These are phyloP conservation scores for Pseudohyphozyma bogoriensis DNA, from an alignment of 768 basidiomycete species.

Conservation along the genomic window DNA sequence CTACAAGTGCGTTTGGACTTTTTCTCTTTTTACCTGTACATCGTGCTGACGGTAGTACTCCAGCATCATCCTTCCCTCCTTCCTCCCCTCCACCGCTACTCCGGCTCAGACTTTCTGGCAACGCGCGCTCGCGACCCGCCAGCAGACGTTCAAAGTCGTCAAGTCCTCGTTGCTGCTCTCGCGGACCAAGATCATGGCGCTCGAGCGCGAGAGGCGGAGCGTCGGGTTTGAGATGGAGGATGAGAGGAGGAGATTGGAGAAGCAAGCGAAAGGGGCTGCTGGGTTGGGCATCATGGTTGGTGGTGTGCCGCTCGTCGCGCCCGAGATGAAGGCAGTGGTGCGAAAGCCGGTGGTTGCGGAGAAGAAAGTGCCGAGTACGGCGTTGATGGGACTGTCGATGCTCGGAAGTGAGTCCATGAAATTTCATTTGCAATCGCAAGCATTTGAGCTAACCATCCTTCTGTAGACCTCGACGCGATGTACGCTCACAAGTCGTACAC, in stretches of 20 bases:
- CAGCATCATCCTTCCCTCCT: slow-evolving; percentile 67
- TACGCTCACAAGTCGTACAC: slow-evolving; percentile 60
- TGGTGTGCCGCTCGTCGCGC: no score
- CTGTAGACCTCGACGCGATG: slow-evolving; percentile 55
- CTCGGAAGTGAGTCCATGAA: slow-evolving; percentile 56
- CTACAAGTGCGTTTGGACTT: slow-evolving; percentile 9
- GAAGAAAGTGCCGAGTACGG: slow-evolving; percentile 44
- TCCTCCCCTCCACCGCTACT: slow-evolving; percentile 38
- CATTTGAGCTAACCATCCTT: neutral
- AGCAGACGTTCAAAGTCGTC: slow-evolving; percentile 56
- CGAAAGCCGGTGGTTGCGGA: neutral
- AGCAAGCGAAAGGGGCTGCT: slow-evolving; percentile 6
- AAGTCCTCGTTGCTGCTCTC: slow-evolving; percentile 55
- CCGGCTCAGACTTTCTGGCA: slow-evolving; percentile 56
- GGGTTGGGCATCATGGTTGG: neutral
- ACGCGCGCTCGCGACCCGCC: slow-evolving; percentile 57
- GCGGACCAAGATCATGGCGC: slow-evolving; percentile 56
- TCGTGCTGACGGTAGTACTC: slow-evolving; percentile 64
- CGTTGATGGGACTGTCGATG: slow-evolving; percentile 67
- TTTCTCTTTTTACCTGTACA: neutral
- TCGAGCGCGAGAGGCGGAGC: slow-evolving; percentile 52
- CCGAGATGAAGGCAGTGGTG: neutral
- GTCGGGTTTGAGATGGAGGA: slow-evolving; percentile 65
- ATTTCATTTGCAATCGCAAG: neutral
- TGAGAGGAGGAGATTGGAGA: slow-evolving; percentile 43